Percentiles rank a stretch among this genome's conserved stretches.
Conservation (phyloP, 106 monocot species). For the Triglochin maritima region DNA sequence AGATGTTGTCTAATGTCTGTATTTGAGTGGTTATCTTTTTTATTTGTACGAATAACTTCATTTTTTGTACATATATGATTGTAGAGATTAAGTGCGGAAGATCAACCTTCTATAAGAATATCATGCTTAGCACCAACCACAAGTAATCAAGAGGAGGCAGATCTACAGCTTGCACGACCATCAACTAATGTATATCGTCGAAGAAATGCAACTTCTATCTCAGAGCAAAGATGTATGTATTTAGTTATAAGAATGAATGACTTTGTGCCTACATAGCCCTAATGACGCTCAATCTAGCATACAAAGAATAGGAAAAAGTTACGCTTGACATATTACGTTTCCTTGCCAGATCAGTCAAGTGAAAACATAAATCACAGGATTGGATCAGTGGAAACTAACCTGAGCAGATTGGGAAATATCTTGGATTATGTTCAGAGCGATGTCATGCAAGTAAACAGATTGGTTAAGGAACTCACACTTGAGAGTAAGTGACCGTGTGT, state of each 20-base stretch:
- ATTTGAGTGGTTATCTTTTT: not conserved
- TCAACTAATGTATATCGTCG: slow-evolving; percentile 38
- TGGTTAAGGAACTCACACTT: slow-evolving; percentile 57
- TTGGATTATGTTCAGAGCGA: slow-evolving; percentile 70
- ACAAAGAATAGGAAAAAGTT: no score
- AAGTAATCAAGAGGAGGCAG: slow-evolving; percentile 53
- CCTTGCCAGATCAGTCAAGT: slow-evolving; percentile 44
- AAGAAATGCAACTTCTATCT: slow-evolving; percentile 37
- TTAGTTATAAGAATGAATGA: no score
- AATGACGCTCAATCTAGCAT: no score
- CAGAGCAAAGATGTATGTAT: slow-evolving; percentile 58
- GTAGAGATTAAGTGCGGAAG: slow-evolving; percentile 74
- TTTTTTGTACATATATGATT: not conserved
- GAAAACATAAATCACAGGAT: slow-evolving; percentile 76
- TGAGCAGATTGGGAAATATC: slow-evolving; percentile 64
- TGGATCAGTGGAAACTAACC: slow-evolving; percentile 46
- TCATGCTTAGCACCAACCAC: slow-evolving; percentile 33
- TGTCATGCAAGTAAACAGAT: slow-evolving; percentile 70
- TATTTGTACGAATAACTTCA: not conserved
- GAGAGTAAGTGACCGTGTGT: slow-evolving; percentile 49
- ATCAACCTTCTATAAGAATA: slow-evolving; percentile 48
- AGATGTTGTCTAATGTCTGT: no score
- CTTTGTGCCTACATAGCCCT: no score
- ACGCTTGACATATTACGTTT: slow-evolving; percentile 6
- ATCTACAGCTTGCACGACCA: slow-evolving; percentile 56